These are phyloP conservation scores for Macadamia integrifolia DNA, from an alignment of 164 flowering plant genomes.

Conservation along the genomic window DNA sequence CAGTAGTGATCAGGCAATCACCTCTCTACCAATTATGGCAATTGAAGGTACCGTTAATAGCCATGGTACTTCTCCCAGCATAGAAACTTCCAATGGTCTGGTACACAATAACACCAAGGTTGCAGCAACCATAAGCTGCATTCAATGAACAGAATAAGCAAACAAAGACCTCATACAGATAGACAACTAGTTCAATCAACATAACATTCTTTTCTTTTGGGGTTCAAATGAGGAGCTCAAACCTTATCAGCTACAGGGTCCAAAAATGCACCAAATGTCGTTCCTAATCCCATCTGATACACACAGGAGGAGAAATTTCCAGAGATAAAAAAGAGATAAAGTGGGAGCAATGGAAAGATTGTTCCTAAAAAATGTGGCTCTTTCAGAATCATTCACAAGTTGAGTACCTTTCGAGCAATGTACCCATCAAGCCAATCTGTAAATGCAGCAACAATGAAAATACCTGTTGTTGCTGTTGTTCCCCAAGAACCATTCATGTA, in stretches of 20 bases:
- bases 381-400: neutral
- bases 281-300: slow-evolving; percentile 72
- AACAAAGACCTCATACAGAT: neutral
- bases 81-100: slow-evolving; percentile 50
- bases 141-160: slow-evolving; percentile 16
- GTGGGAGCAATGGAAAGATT: neutral
- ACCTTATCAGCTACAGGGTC: slow-evolving; percentile 99
- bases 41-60: slow-evolving; percentile 75
- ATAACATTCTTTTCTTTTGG: neutral
- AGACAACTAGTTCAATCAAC: neutral
- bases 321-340: neutral
- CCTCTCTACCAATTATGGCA: slow-evolving; percentile 97
- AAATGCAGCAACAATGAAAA: slow-evolving; percentile 81
- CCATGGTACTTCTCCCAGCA: slow-evolving; percentile 71
- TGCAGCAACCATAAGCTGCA: slow-evolving; percentile 99
- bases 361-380: neutral
- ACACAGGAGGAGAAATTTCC: slow-evolving; percentile 12
- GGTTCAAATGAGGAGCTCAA: slow-evolving; percentile 6
- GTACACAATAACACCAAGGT: slow-evolving; percentile 84
- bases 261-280: slow-evolving; percentile 95
- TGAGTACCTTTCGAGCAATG: slow-evolving; percentile 77
- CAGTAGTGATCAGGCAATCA: slow-evolving; percentile 20
- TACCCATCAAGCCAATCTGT: slow-evolving; percentile 99
- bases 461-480: slow-evolving; percentile 72
- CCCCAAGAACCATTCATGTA: slow-evolving; percentile 78